Conservation (phyloP, 2,329 filamentous ascomycete genomes). For the Pseudogymnoascus sp. region DNA sequence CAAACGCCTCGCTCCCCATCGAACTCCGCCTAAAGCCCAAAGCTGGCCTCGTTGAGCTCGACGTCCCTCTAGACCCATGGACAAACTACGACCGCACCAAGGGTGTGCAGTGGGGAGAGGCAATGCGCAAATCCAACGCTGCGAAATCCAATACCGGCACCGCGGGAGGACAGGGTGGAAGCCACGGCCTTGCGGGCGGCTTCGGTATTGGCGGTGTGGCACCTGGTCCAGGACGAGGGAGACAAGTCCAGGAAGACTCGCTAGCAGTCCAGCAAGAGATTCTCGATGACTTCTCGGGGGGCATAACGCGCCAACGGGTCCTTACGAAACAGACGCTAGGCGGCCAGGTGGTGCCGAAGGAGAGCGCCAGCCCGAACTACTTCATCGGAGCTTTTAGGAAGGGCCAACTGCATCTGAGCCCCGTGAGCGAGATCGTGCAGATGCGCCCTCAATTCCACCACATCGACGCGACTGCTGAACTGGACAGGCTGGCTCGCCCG, state of each 20-base stretch:
- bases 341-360: slow-evolving; percentile 63
- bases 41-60: slow-evolving; percentile 81
- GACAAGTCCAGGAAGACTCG: slow-evolving; percentile 38
- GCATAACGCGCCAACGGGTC: slow-evolving; percentile 61
- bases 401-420: slow-evolving; percentile 78
- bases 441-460: slow-evolving; percentile 90
- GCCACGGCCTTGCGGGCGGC: slow-evolving; percentile 62
- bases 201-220: slow-evolving; percentile 52
- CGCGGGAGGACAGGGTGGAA: slow-evolving; percentile 52
- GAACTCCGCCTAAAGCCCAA: slow-evolving; percentile 74
- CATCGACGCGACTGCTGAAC: slow-evolving; percentile 73
- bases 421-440: slow-evolving; percentile 73
- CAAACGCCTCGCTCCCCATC: slow-evolving; percentile 48
- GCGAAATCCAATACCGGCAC: slow-evolving; percentile 40
- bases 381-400: slow-evolving; percentile 89
- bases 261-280: slow-evolving; percentile 33
- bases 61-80: slow-evolving; percentile 66
- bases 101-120: slow-evolving; percentile 74
- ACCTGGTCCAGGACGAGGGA: slow-evolving; percentile 25
- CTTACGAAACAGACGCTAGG: slow-evolving; percentile 76
- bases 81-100: slow-evolving; percentile 75
- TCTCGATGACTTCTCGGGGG: slow-evolving; percentile 53
- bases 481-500: slow-evolving; percentile 38
- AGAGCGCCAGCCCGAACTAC: slow-evolving; percentile 55
- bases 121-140: slow-evolving; percentile 48